These are phyloP conservation scores for Salvia sclarea DNA, from an alignment of 305 asterid species.

Conservation along the genomic window DNA sequence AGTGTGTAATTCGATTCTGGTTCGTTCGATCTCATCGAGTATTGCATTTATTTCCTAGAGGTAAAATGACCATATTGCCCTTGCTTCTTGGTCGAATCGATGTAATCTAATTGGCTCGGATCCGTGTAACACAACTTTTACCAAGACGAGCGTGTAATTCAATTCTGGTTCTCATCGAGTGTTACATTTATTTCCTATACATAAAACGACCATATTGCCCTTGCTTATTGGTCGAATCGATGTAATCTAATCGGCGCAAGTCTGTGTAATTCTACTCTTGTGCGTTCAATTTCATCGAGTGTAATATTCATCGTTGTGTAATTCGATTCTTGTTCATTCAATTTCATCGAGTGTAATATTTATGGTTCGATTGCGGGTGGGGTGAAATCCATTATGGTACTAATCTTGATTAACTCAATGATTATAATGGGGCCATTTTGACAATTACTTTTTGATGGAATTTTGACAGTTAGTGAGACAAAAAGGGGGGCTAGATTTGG, in stretches of 20 bases:
- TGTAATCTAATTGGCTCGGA: too few relatives aligned
- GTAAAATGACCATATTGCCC: too few relatives aligned
- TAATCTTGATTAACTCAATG: conserved; percentile 15
- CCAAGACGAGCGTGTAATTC: too few relatives aligned
- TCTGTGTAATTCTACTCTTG: not conserved
- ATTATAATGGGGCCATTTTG: not conserved
- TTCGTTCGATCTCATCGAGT: not conserved
- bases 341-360: too few relatives aligned
- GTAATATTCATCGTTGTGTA: not conserved
- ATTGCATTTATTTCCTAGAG: not conserved
- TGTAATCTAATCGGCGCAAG: too few relatives aligned
- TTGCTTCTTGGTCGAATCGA: not conserved
- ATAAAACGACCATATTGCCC: too few relatives aligned
- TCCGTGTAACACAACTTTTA: too few relatives aligned
- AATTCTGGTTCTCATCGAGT: too few relatives aligned
- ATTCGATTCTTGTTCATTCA: not conserved
- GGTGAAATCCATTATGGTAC: not conserved
- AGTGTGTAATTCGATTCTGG: not conserved
- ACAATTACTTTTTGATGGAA: not conserved
- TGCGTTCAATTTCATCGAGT: not conserved
- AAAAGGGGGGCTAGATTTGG: conserved; percentile 36
- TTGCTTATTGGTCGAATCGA: too few relatives aligned
- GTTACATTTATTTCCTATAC: too few relatives aligned
- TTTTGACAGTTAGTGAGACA: conserved; percentile 37
- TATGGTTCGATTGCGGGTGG: not conserved